These are phyloP conservation scores for Candida morakotiae DNA, from an alignment of 805 yeast genomes.

Conservation along the genomic window DNA sequence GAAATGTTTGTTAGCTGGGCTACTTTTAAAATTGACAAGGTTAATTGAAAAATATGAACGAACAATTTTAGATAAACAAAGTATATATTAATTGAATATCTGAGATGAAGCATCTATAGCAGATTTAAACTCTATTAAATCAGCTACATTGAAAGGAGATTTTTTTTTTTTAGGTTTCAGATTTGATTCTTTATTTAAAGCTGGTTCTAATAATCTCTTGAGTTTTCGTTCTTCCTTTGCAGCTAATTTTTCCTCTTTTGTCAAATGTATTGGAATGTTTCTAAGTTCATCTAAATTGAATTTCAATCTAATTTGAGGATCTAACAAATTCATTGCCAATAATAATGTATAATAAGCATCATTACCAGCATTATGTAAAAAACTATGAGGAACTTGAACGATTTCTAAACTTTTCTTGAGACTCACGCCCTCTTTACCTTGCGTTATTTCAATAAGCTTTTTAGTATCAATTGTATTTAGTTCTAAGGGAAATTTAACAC, in stretches of 20 bases:
- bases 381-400: slow-evolving; percentile 51
- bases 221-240: slow-evolving; percentile 5
- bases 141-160: background rate
- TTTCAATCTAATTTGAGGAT: slow-evolving; percentile 32
- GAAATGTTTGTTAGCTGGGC: slow-evolving; percentile 38
- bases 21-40: slow-evolving; percentile 25
- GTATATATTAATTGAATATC: slow-evolving; percentile 11
- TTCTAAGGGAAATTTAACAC: slow-evolving; percentile 41
- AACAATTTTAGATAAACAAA: slow-evolving; percentile 26
- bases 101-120: slow-evolving; percentile 6
- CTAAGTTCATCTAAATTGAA: slow-evolving; percentile 7
- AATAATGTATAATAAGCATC: slow-evolving; percentile 61
- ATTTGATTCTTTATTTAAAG: background rate
- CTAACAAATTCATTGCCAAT: slow-evolving; percentile 46
- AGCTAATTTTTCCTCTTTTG: slow-evolving; percentile 8
- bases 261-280: slow-evolving; percentile 3
- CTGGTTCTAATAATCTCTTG: background rate
- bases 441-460: slow-evolving; percentile 33
- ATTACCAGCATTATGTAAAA: slow-evolving; percentile 67
- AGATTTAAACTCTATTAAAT: slow-evolving; percentile 4
- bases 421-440: slow-evolving; percentile 37
- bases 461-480: slow-evolving; percentile 43
- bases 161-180: background rate
- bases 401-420: slow-evolving; percentile 43
- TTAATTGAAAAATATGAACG: slow-evolving; percentile 23